Percentiles rank a stretch among this genome's conserved stretches.
phyloP scores from a whole-genome alignment of 1,139 yeast genomes.

The Zygosaccharomyces pseudobailii region DNA sequence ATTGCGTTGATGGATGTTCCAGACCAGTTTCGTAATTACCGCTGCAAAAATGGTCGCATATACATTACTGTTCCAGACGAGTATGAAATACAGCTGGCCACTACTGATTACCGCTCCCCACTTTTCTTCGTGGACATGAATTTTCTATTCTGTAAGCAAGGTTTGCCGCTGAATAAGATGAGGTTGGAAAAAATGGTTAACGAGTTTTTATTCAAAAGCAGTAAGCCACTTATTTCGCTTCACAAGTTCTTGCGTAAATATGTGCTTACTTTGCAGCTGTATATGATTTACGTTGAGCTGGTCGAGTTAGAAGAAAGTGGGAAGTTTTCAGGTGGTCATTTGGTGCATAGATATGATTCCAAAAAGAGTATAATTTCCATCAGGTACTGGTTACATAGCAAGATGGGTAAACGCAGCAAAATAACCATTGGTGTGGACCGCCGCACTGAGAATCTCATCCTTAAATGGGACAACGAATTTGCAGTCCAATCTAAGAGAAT shows the following conservation, averaged over 20 bases:
- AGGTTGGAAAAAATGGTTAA: conserved; percentile 47
- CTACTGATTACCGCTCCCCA: conserved; percentile 66
- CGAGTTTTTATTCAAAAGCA: conserved; percentile 47
- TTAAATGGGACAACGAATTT: conserved; percentile 53
- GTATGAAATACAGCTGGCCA: conserved; percentile 66
- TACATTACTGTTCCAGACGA: conserved; percentile 60
- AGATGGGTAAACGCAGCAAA: conserved; percentile 45
- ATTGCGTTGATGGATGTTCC: conserved; percentile 72
- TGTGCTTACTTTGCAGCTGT: conserved; percentile 68
- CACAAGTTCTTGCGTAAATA: conserved; percentile 67
- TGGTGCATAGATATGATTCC: conserved; percentile 63
- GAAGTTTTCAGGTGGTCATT: conserved; percentile 62
- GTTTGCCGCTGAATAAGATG: conserved; percentile 37
- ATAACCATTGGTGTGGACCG: conserved; percentile 65
- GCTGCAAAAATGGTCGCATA: conserved; percentile 71
- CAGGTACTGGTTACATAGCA: conserved; percentile 61
- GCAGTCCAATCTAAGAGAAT: conserved; percentile 25
- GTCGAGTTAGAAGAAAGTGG: conserved; percentile 43
- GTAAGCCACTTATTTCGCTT: conserved; percentile 48
- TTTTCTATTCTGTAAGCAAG: conserved; percentile 42
- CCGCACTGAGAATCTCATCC: conserved; percentile 44
- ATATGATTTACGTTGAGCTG: conserved; percentile 63
- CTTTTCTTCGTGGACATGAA: conserved; percentile 74
- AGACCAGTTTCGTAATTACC: conserved; percentile 53
- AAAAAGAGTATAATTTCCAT: conserved; percentile 57